Evolutionary conservation across 805 yeast genomes (phyloP), one percentile per base, ranked within the genome.

Genomic region (Candida fluviatilis): DNA sequence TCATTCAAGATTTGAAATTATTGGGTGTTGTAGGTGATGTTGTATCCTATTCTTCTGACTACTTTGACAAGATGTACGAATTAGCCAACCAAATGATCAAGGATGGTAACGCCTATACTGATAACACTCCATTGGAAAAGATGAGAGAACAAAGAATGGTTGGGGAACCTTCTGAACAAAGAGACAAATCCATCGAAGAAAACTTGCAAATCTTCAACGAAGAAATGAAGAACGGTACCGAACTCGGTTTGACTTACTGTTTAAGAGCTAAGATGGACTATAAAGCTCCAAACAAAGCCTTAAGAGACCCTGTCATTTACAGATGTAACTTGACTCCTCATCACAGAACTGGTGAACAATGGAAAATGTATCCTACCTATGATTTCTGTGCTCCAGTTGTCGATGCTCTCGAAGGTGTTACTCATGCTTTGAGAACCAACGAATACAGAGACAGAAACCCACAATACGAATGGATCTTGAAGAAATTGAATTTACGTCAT

Each of bases 81-180:
- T 73, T 78, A 46, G 93, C 95, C 43, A 60, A 91, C 43, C 67
- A 85, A 60, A 64, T 91, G 80, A 93, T 93, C 73, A 86, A 87
- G 66, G 95, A 85, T 41, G 98, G 97, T 46, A 83, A 86, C 51
- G 99, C 99, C 31, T 93, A 93, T 71, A 86, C 95, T 73, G 99
- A 93, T 60, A 98, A 93, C 58, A 93, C 99, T 33, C 86, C 90
- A 37, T 78, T 80, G 53, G 98, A 91, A 57, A 75, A 78, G 62
- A 93, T 93, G 99, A 85, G 99, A 71, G 95, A 90, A 58, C 95
- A 93, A 75, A 86, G 99, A 77, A 88, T 87, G 86, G 96, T 88
- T 48, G 99, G 99, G 64, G 81, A 88, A 51, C 83, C 95, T 40
- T 85, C 95, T 36, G 81, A 76, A 35, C 84, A 96, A 72, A 84